Conservation (phyloP, 1,139 yeast species). For the Lodderomyces oxycetoniae region DNA sequence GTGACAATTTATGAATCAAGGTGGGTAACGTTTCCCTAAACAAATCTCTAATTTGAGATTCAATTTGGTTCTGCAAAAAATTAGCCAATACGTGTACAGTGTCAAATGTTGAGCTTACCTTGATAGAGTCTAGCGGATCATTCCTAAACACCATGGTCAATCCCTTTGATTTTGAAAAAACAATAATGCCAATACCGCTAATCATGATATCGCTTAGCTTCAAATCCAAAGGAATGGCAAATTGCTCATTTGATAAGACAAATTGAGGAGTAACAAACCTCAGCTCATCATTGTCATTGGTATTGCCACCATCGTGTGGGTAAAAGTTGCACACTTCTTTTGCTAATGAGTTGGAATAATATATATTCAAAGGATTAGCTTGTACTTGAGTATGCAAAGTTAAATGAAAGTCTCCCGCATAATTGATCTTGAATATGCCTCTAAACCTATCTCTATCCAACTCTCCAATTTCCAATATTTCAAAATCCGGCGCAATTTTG, state of each 20-base stretch:
- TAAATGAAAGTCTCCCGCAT: slow-evolving; percentile 75
- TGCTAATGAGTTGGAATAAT: slow-evolving; percentile 48
- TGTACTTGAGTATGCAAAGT: slow-evolving; percentile 79
- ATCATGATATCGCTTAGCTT: slow-evolving; percentile 68
- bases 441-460: slow-evolving; percentile 74
- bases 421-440: slow-evolving; percentile 79
- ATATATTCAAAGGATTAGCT: slow-evolving; percentile 77
- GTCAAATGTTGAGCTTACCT: slow-evolving; percentile 81
- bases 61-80: slow-evolving; percentile 77
- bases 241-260: slow-evolving; percentile 60
- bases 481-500: slow-evolving; percentile 70
- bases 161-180: slow-evolving; percentile 77
- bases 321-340: slow-evolving; percentile 13
- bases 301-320: slow-evolving; percentile 13
- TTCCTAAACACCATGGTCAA: slow-evolving; percentile 81
- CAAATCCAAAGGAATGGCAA: slow-evolving; percentile 74
- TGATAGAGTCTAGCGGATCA: slow-evolving; percentile 80
- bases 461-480: slow-evolving; percentile 83
- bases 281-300: slow-evolving; percentile 7
- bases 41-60: slow-evolving; percentile 70
- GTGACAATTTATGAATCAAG: slow-evolving; percentile 68
- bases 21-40: slow-evolving; percentile 84
- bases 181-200: slow-evolving; percentile 79
- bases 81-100: slow-evolving; percentile 78
- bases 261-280: slow-evolving; percentile 63